Conservation (phyloP, 805 yeast genomes). For the Starmerella khaoyaiensis region DNA sequence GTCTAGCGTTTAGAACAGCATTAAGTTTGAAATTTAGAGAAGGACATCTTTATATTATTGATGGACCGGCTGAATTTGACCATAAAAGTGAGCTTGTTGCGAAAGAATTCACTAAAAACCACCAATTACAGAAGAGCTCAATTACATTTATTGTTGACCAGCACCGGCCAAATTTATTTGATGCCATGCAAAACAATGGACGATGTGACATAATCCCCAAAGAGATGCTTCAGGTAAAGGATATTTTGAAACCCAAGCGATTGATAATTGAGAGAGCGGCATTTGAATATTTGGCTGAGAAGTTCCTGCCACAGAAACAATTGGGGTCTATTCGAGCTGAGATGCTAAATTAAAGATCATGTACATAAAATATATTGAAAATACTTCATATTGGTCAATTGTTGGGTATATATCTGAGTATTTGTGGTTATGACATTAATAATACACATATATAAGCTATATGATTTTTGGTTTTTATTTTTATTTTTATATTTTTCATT, state of each 20-base stretch:
- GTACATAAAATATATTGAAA: slow-evolving; percentile 5
- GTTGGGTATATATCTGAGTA: not conserved
- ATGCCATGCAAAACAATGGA: slow-evolving; percentile 40
- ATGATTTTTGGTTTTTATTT: not conserved
- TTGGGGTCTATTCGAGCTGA: slow-evolving; percentile 13
- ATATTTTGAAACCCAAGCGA: slow-evolving; percentile 64
- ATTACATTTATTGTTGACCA: slow-evolving; percentile 57
- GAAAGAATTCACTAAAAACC: slow-evolving; percentile 39
- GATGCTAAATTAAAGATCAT: not conserved
- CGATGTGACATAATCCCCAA: slow-evolving; percentile 55
- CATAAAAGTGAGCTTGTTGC: slow-evolving; percentile 33
- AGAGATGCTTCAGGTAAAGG: slow-evolving; percentile 74
- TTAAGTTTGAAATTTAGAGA: slow-evolving; percentile 65
- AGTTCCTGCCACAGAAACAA: slow-evolving; percentile 10
- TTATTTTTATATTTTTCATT: slow-evolving; percentile 1
- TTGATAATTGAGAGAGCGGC: slow-evolving; percentile 62
- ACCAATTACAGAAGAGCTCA: slow-evolving; percentile 17
- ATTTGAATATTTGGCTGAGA: slow-evolving; percentile 41
- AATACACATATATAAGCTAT: not conserved
- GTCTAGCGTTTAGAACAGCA: slow-evolving; percentile 67
- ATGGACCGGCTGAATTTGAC: slow-evolving; percentile 34
- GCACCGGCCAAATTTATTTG: slow-evolving; percentile 46
- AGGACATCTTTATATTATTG: slow-evolving; percentile 62
- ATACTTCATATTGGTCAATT: too few species aligned
- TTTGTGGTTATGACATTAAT: not conserved